phyloP scores from a whole-genome alignment of 371 early-diverging fungal species.

The Synchytrium microbalum region DNA sequence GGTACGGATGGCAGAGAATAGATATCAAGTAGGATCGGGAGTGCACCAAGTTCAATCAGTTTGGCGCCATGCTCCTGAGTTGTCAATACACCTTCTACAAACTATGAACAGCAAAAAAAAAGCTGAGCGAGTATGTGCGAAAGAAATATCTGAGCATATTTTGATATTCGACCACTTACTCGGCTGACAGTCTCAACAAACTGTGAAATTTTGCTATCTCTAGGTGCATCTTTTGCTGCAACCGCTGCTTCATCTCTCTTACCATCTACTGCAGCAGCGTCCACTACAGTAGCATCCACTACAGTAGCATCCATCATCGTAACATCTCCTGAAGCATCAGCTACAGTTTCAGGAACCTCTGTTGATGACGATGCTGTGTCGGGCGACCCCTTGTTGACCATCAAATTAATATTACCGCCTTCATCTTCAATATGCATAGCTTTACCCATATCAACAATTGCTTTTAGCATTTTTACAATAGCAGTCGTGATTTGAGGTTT shows the following conservation, averaged over 20 bases:
- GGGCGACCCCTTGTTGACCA: conserved; percentile 15
- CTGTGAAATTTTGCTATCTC: conserved; percentile 25
- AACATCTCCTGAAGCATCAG: not conserved
- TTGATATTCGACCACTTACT: conserved; percentile 21
- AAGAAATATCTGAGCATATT: not conserved
- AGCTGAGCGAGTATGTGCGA: not conserved
- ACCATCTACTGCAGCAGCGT: not conserved
- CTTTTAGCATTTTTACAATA: conserved; percentile 56
- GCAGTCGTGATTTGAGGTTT: conserved; percentile 62
- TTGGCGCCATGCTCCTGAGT: conserved; percentile 63
- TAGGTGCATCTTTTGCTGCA: not conserved
- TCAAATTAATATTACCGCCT: conserved; percentile 3
- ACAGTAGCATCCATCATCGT: not conserved
- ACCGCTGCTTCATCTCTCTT: not conserved
- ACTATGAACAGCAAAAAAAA: conserved; percentile 32
- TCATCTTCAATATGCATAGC: not conserved
- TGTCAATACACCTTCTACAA: conserved; percentile 81
- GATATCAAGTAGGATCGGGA: conserved; percentile 54
- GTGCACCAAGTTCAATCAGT: conserved; percentile 62
- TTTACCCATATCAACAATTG: conserved; percentile 28
- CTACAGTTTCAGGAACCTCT: not conserved
- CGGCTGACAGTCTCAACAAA: conserved; percentile 44
- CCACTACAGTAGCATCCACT: not conserved
- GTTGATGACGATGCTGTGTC: conserved; percentile 12
- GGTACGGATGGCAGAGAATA: conserved; percentile 65